Evolutionary conservation across 306 rosid genomes (phyloP).

Genomic region (Sicyos baderoa): DNA sequence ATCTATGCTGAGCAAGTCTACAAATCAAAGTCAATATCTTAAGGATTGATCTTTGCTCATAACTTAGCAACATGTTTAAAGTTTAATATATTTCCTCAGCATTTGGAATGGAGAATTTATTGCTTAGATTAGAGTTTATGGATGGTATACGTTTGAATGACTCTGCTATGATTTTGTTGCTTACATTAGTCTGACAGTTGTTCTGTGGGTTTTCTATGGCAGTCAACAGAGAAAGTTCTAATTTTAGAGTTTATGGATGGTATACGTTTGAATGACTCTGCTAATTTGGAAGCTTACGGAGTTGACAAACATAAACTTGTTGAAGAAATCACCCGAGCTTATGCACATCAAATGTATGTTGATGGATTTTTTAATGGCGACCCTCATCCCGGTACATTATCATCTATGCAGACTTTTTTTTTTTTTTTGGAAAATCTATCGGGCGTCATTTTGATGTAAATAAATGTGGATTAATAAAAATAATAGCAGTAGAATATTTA

Average conservation of each 20-base stretch:
- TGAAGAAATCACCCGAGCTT: constrained; percentile 97
- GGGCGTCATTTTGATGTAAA: background rate
- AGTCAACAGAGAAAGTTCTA: constrained; percentile 86
- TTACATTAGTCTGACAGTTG: constrained; percentile 13
- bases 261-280: constrained; percentile 80
- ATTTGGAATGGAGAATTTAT: constrained; percentile 8
- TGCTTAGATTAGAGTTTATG: too few species aligned
- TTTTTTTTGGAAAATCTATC: too few species aligned
- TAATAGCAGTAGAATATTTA: background rate
- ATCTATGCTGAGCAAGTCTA: background rate
- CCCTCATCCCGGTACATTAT: constrained; percentile 83
- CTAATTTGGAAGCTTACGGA: constrained; percentile 60
- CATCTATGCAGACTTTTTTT: background rate
- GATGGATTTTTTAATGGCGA: constrained; percentile 99
- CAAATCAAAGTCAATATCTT: background rate
- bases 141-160: too few species aligned
- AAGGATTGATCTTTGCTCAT: constrained; percentile 6
- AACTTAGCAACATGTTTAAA: background rate
- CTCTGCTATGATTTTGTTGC: constrained; percentile 11
- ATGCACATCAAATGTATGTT: constrained; percentile 90
- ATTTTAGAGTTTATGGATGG: constrained; percentile 96
- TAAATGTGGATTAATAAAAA: background rate
- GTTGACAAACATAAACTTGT: constrained; percentile 73
- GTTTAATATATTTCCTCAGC: background rate
- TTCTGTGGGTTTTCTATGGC: constrained; percentile 34